Conservation (phyloP, 2,329 filamentous ascomycete genomes). For the Lecanosticta acicola region DNA sequence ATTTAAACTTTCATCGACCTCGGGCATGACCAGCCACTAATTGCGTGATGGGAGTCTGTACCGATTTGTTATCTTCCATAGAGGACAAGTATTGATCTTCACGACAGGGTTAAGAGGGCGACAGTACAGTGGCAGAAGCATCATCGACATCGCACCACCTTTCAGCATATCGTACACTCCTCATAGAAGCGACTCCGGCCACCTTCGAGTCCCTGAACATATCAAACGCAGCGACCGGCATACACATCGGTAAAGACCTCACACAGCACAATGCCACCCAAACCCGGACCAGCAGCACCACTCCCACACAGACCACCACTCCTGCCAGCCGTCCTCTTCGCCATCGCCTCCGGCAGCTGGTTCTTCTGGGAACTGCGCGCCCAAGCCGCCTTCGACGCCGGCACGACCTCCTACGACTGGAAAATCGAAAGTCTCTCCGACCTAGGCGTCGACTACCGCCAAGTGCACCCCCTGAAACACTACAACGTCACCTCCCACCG, state of each 20-base stretch:
- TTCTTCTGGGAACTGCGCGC: constrained; percentile 11
- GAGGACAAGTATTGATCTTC: no score
- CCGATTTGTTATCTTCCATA: not conserved
- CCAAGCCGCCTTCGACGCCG: constrained; percentile 9
- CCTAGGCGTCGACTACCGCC: constrained; percentile 20
- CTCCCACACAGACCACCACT: constrained; percentile 4
- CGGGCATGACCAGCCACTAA: not conserved
- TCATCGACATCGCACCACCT: no score
- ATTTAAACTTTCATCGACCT: not conserved
- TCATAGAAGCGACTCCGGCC: no score
- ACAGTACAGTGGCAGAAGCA: no score
- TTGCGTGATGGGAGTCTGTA: not conserved
- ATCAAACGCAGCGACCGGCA: no score
- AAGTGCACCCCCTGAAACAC: constrained; percentile 22
- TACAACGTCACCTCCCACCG: constrained; percentile 16
- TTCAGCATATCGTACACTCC: no score
- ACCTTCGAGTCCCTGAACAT: no score
- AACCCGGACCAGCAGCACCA: no score
- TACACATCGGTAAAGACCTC: no score
- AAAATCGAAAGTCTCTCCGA: constrained; percentile 17
- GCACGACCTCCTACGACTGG: constrained; percentile 11
- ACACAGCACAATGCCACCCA: no score
- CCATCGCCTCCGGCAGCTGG: constrained; percentile 9
- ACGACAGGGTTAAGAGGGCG: no score
- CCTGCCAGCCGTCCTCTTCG: constrained; percentile 11